These are phyloP conservation scores for Mycena galopus DNA, from an alignment of 768 basidiomycete species.

Conservation along the genomic window DNA sequence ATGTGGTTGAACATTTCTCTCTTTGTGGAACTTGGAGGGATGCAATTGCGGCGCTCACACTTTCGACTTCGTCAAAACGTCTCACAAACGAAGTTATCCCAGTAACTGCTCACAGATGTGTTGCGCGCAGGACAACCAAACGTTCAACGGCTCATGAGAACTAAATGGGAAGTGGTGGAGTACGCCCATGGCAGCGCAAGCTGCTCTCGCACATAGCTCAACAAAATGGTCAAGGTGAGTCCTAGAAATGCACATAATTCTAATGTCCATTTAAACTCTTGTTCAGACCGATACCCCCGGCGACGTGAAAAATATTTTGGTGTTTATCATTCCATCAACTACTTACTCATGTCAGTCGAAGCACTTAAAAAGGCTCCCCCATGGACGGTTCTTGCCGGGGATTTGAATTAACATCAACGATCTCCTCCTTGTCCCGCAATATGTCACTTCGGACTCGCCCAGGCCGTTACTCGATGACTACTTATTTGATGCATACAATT, in stretches of 20 bases:
- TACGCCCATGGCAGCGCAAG: not conserved
- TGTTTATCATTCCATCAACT: too few species aligned
- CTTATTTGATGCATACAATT: not conserved
- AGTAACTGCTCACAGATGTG: not conserved
- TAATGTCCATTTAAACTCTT: not conserved
- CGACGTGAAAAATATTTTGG: too few species aligned
- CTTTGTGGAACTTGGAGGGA: constrained; percentile 5
- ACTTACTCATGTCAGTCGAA: too few species aligned
- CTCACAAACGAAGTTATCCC: not conserved
- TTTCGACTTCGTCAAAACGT: not conserved
- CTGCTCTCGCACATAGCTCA: constrained; percentile 20
- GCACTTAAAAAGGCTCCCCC: too few species aligned
- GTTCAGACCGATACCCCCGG: too few species aligned
- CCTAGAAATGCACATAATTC: not conserved
- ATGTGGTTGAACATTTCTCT: constrained; percentile 4
- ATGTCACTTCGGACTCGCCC: too few species aligned
- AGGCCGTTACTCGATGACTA: not conserved
- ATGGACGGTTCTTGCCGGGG: too few species aligned
- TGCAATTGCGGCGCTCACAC: not conserved
- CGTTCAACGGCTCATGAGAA: not conserved
- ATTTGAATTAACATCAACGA: too few species aligned
- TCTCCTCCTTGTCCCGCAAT: too few species aligned
- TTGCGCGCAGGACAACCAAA: constrained; percentile 20
- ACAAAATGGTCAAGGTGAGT: constrained; percentile 2
- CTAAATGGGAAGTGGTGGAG: not conserved